Evolutionary conservation across 2,329 filamentous ascomycete genomes (phyloP), one percentile per base, ranked within the genome.

Genomic region (Phialocephala sp.): DNA sequence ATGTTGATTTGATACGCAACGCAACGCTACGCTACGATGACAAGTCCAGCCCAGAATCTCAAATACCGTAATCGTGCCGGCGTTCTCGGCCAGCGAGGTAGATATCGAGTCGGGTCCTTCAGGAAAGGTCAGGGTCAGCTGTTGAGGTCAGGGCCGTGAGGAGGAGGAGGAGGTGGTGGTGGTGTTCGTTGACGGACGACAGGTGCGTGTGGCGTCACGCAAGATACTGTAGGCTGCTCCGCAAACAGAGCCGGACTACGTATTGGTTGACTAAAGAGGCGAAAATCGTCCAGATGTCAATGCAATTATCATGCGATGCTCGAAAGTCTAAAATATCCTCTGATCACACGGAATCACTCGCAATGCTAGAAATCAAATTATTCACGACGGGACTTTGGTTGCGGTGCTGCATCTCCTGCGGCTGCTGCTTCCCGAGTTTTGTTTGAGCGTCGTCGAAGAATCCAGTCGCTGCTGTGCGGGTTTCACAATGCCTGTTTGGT

Each of bases 41-140:
- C 27, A 11, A 37, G 8, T 60, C 54, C 52, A 50, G 41, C 52
- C 22, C 35, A n/a, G 20, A 50, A 15, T 22, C 11, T 18, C 22
- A 37, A 37, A 35, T 45, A 50, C 22, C 39, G 27, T 50, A 37
- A 59, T 41, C 37, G 61, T 60, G 27, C 64, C 60, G 63, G 63
- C 64, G 66, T 64, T 65, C 70, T 72, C 70, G 69, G 64, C 70
- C 69, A 69, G 70, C 70, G 70, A 71, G 69, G 59, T 60, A 60
- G 50, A 50, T 54, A 50, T 39, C 35, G 50, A 57, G 64, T 50
- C 18, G 15, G 35, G 18, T 15, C 20, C 59, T 66, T 57, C 57
- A 66, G 37, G 63, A 39, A 52, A 35, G 58, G 35, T 20, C 45
- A 52, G 18, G 27, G 47, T 60, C 58, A 20, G 22, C 45, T 20